Evolutionary conservation across 2,329 filamentous ascomycete species (phyloP).

Genomic region (Beauveria caledonica): DNA sequence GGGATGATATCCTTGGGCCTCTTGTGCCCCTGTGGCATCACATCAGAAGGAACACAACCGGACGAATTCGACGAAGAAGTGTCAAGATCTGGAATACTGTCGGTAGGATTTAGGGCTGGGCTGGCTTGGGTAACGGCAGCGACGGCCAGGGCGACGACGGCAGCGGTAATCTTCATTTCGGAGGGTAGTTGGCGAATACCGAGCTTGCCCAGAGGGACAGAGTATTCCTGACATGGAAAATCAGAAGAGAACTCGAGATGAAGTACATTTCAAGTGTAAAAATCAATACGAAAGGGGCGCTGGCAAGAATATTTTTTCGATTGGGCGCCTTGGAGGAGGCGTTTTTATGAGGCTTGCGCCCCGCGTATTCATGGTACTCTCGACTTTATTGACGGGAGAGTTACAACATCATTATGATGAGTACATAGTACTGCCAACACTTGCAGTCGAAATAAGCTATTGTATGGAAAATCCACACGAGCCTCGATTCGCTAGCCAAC

Average conservation of each 20-base stretch:
- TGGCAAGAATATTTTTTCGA: no score
- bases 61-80: no score
- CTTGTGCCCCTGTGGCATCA: not conserved
- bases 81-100: not conserved
- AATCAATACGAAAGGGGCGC: no score
- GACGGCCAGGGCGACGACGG: not conserved
- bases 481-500: not conserved
- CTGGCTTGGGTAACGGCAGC: not conserved
- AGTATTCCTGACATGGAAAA: not conserved
- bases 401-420: no score
- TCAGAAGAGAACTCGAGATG: not conserved
- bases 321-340: no score
- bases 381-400: no score
- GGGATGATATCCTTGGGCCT: constrained; percentile 26
- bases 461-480: not conserved
- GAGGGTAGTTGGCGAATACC: not conserved
- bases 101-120: not conserved
- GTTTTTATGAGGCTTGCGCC: no score
- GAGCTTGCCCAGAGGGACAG: not conserved
- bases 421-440: not conserved
- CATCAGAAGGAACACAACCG: no score
- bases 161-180: not conserved
- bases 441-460: no score
- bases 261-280: not conserved
- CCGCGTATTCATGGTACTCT: no score